Base-by-base conservation (phyloP, 257 asterid species). In the Gentiana dahurica region DNA sequence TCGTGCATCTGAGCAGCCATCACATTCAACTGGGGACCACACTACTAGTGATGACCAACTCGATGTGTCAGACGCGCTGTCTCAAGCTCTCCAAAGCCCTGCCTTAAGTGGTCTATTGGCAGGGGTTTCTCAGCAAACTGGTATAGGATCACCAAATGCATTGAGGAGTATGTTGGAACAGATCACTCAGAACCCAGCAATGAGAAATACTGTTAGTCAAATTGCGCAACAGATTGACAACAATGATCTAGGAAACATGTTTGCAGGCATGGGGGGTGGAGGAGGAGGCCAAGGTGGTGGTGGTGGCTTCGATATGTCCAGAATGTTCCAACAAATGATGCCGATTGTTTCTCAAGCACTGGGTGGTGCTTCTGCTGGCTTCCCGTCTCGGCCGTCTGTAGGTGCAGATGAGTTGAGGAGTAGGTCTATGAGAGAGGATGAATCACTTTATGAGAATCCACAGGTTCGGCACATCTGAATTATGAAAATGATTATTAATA, bases 311-410 rank as follows among this genome's bases (percentile, higher is more conserved):
- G 95, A 92, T 78, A 63, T 92, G 55, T 83, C 95, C 12, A 80
- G 89, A 57, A 92, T 92, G 91, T 65, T 92, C 78, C 99, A 88
- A 59, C 97, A 92, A 68, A 88, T 88, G 97, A 83, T 92, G 95
- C 99, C 99, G 36, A 74, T 92, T 62, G 97, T 92, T 54, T 80
- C 95, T 46, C 89, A 82, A 69, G 95, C 95, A 32, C 77, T 92
- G 45, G 86, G 97, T 46, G 91, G 94, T 32, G 49, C 59, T 39
- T 69, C 96, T 5, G 51, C 93, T 48, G 38, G 55, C 49, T 56
- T 86, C 74, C 79, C 65, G 37, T 55, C 60, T 53, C 45, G 38
- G 33, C 71, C 75, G 58, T 51, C 75, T 34, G 34, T 48, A 37
- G 86, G 66, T 63, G 69, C 68, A 8, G 63, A 45, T 59, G 57